phyloP scores from a whole-genome alignment of 1,284 basidiomycete genomes.

The Malassezia obtusa region DNA sequence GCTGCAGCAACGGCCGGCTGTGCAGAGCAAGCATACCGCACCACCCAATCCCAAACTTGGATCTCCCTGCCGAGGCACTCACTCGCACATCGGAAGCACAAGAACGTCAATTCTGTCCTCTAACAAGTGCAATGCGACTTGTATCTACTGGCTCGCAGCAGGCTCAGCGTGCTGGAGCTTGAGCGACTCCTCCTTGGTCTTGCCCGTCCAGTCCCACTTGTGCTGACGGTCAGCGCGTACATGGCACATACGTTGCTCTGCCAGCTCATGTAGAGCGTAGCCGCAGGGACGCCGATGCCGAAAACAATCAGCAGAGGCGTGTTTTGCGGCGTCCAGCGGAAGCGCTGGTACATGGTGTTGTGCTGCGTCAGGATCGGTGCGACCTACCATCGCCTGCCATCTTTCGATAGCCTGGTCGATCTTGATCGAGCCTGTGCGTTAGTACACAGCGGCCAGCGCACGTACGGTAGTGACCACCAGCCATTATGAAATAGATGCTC shows the following conservation, averaged over 20 bases:
- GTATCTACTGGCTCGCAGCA: neutral
- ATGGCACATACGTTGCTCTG: constrained; percentile 28
- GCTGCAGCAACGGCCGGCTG: no score
- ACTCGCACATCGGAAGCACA: no score
- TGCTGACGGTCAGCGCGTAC: constrained; percentile 17
- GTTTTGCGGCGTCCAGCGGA: constrained; percentile 33
- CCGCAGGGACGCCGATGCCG: constrained; percentile 28
- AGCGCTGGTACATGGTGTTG: constrained; percentile 43
- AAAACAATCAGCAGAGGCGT: constrained; percentile 25
- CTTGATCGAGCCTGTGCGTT: constrained; percentile 35
- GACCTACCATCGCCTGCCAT: constrained; percentile 36
- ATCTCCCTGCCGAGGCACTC: no score
- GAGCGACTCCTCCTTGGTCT: constrained; percentile 29
- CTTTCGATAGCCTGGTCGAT: constrained; percentile 40
- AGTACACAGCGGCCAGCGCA: neutral
- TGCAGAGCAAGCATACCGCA: no score
- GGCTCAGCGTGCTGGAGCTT: constrained; percentile 5
- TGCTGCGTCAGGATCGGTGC: constrained; percentile 18
- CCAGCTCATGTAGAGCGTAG: constrained; percentile 24
- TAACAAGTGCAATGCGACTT: no score
- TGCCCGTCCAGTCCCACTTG: constrained; percentile 35
- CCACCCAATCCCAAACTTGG: no score
- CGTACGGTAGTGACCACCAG: constrained; percentile 39
- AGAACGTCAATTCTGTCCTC: no score
- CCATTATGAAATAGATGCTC: constrained; percentile 23